These are phyloP conservation scores for Saccharomycopsis fodiens DNA, from an alignment of 805 yeast species.

Conservation along the genomic window DNA sequence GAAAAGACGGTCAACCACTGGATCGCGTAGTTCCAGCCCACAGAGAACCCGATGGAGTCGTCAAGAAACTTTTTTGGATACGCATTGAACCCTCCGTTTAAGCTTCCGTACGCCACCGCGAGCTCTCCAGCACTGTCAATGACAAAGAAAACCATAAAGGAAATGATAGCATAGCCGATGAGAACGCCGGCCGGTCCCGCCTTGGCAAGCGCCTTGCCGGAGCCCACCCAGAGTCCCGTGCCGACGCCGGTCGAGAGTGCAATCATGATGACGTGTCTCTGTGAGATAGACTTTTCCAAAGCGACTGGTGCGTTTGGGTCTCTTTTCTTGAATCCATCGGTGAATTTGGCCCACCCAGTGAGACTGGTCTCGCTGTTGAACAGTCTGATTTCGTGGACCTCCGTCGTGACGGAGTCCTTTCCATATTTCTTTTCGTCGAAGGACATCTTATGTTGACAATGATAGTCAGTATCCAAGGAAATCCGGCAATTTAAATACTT, in stretches of 20 bases:
- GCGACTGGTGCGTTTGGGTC: slow-evolving; percentile 15
- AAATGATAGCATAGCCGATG: slow-evolving; percentile 51
- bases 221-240: slow-evolving; percentile 58
- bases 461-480: not conserved
- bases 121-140: slow-evolving; percentile 61
- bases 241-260: slow-evolving; percentile 86
- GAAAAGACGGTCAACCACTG: slow-evolving; percentile 60
- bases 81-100: slow-evolving; percentile 58
- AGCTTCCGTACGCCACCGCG: slow-evolving; percentile 50
- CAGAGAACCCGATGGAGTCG: slow-evolving; percentile 50
- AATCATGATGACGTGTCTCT: slow-evolving; percentile 59
- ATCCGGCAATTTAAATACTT: no score
- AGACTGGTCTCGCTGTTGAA: not conserved
- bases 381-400: not conserved
- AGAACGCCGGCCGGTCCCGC: slow-evolving; percentile 45
- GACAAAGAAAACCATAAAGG: slow-evolving; percentile 49
- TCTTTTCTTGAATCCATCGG: slow-evolving; percentile 17
- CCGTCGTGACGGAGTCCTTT: not conserved
- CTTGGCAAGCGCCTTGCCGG: slow-evolving; percentile 38
- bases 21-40: slow-evolving; percentile 55
- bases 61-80: slow-evolving; percentile 50
- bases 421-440: not conserved
- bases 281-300: slow-evolving; percentile 28
- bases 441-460: not conserved
- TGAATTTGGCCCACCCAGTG: slow-evolving; percentile 17